These are phyloP conservation scores for Casuarina equisetifolia DNA, from an alignment of 306 rosid species.

Conservation along the genomic window DNA sequence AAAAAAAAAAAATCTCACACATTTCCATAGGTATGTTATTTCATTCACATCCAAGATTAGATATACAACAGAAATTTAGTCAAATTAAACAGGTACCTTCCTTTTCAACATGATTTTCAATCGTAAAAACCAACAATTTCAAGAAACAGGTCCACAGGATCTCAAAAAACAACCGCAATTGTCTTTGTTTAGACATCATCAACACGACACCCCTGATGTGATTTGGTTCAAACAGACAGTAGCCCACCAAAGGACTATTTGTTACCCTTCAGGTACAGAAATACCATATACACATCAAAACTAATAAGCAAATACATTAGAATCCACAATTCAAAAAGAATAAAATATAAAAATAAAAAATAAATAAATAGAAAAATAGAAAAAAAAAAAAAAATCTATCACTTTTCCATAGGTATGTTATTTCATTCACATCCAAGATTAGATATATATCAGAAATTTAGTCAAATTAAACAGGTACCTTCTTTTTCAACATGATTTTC, in stretches of 20 bases:
- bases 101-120: neutral
- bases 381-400: neutral
- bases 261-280: too few species aligned
- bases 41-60: constrained; percentile 9
- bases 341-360: too few species aligned
- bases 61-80: neutral
- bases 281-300: neutral
- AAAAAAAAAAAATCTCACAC: neutral
- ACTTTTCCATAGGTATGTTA: neutral
- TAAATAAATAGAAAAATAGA: too few species aligned
- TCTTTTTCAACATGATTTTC: neutral
- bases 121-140: neutral
- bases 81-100: neutral
- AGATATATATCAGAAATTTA: neutral
- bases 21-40: neutral
- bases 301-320: neutral
- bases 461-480: neutral
- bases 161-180: neutral
- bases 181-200: neutral
- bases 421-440: constrained; percentile 12
- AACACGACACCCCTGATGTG: neutral
- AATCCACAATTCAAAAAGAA: neutral
- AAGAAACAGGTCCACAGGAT: neutral
- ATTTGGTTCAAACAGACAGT: neutral
- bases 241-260: neutral